Conservation (phyloP, 306 rosid species). For the Malus orientalis region DNA sequence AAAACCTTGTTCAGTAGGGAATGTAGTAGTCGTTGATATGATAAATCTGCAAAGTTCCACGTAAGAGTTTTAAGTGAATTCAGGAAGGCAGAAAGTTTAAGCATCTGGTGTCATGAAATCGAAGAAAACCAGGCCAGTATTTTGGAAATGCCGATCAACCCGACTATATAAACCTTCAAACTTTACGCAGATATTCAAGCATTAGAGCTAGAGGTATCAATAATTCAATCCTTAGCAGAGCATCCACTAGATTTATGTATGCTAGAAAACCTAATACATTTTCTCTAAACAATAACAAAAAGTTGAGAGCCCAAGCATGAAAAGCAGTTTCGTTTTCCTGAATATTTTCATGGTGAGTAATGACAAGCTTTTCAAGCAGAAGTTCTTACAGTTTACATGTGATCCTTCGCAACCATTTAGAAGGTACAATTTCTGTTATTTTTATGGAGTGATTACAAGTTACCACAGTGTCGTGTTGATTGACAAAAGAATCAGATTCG, state of each 20-base stretch:
- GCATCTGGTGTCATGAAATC: no score
- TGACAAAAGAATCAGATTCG: slow-evolving; percentile 12
- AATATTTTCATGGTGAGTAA: neutral
- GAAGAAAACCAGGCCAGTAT: neutral
- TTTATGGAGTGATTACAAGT: slow-evolving; percentile 9
- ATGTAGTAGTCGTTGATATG: no score
- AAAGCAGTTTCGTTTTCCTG: neutral
- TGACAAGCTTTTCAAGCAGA: neutral
- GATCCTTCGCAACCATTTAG: neutral
- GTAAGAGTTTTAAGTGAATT: neutral
- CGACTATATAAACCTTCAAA: neutral
- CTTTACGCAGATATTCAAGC: neutral
- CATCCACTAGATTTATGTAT: neutral
- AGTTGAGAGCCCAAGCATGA: neutral
- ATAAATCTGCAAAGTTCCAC: neutral
- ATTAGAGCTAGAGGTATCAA: neutral
- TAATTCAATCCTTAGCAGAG: neutral
- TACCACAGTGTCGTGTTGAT: slow-evolving; percentile 12
- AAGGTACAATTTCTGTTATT: neutral
- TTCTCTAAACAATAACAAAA: no score
- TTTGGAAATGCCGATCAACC: no score
- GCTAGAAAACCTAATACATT: no score
- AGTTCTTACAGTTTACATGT: neutral
- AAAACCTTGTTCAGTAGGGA: no score
- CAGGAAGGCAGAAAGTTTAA: neutral